These are phyloP conservation scores for Pseudognaphalium luteoalbum DNA, from an alignment of 129 eudicot genomes.

Conservation along the genomic window DNA sequence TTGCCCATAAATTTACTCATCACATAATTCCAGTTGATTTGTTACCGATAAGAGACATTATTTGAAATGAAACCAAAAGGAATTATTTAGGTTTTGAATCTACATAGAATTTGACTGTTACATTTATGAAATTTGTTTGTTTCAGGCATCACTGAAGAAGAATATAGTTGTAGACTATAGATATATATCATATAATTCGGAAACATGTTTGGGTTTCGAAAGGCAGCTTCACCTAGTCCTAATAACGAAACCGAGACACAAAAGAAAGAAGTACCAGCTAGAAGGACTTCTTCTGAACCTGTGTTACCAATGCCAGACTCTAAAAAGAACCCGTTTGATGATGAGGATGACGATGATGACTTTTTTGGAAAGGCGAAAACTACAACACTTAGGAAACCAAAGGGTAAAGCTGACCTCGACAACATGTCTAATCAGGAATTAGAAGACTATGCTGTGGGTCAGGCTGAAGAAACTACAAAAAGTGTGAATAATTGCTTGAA, in stretches of 20 bases:
- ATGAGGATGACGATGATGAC: conserved; percentile 41
- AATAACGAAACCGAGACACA: conserved; percentile 24
- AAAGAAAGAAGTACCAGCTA: conserved; percentile 28
- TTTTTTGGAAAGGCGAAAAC: conserved; percentile 31
- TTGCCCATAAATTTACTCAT: no score
- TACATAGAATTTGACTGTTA: background rate
- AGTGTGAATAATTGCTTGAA: conserved; percentile 69
- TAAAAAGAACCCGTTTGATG: conserved; percentile 32
- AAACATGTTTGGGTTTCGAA: conserved; percentile 18
- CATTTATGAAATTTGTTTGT: background rate
- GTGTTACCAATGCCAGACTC: conserved; percentile 29
- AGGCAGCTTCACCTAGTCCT: conserved; percentile 37
- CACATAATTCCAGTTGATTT: no score
- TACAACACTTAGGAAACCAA: conserved; percentile 31
- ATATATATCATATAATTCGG: background rate
- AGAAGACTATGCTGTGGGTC: conserved; percentile 75
- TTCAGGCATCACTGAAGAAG: background rate
- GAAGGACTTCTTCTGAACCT: conserved; percentile 63
- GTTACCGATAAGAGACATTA: no score
- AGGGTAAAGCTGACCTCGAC: conserved; percentile 49
- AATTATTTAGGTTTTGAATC: no score
- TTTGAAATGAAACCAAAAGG: no score
- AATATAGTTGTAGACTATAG: background rate
- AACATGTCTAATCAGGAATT: conserved; percentile 79
- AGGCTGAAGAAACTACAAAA: conserved; percentile 69